Percentiles rank a stretch among this genome's conserved stretches.
These are phyloP conservation scores for Neonothopanus nambi DNA, from an alignment of 1,284 basidiomycete genomes.

Conservation along the genomic window DNA sequence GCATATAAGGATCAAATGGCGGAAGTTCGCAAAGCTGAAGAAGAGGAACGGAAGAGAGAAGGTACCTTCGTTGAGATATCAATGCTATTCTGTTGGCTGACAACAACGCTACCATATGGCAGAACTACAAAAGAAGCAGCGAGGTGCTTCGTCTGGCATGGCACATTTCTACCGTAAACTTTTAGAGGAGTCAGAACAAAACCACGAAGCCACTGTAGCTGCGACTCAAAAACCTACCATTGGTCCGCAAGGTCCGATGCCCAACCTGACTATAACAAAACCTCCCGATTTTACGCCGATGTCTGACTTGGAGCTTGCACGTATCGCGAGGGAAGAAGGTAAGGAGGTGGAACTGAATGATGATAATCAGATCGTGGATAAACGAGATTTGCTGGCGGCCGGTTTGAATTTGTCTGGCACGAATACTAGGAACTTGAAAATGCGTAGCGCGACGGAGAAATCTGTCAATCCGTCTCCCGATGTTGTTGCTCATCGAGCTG, in stretches of 20 bases:
- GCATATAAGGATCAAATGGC: constrained; percentile 98
- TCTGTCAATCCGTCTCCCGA: constrained; percentile 33
- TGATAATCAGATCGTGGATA: constrained; percentile 96
- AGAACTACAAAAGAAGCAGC: constrained; percentile 71
- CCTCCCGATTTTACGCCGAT: constrained; percentile 59
- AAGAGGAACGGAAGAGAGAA: constrained; percentile 85
- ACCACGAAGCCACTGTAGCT: constrained; percentile 83
- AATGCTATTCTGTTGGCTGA: neutral
- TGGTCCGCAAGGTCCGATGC: constrained; percentile 60
- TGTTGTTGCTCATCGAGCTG: constrained; percentile 63
- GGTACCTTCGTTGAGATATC: constrained; percentile 48
- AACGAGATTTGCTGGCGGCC: constrained; percentile 87
- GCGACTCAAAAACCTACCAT: constrained; percentile 64
- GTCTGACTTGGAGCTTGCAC: constrained; percentile 74
- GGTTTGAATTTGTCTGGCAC: constrained; percentile 89
- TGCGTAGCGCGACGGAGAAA: constrained; percentile 43
- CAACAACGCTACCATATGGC: constrained; percentile 11
- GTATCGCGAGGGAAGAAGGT: constrained; percentile 67
- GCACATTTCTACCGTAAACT: constrained; percentile 85
- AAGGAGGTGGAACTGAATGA: constrained; percentile 96
- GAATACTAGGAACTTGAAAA: constrained; percentile 58
- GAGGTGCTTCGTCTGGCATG: constrained; percentile 67
- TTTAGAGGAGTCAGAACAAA: constrained; percentile 78
- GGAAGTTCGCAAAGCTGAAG: constrained; percentile 87
- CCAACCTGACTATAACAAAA: constrained; percentile 71